phyloP scores from a whole-genome alignment of 495 filamentous ascomycete species.

The Neurospora intermedia region DNA sequence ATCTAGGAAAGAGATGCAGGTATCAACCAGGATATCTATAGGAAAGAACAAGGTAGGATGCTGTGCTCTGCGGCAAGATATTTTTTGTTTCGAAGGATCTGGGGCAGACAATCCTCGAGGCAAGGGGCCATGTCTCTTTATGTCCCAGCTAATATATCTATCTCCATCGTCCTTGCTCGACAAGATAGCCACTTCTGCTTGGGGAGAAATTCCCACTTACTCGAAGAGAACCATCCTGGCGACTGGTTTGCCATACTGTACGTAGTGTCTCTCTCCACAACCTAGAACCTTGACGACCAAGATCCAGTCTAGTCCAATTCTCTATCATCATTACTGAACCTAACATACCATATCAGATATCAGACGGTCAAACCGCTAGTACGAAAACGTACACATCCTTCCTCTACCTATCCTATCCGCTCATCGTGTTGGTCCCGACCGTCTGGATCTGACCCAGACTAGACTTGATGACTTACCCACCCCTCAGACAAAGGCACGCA shows the following conservation, averaged over 20 bases:
- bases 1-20: neutral
- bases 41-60: neutral
- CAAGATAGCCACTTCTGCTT: neutral
- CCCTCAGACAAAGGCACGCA: neutral
- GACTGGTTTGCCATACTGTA: neutral
- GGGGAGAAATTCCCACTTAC: neutral
- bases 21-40: neutral
- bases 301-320: neutral
- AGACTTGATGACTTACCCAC: neutral
- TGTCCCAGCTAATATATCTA: neutral
- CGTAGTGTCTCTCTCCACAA: neutral
- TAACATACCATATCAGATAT: neutral
- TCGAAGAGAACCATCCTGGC: neutral
- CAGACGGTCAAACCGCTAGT: neutral
- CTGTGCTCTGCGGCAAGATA: neutral
- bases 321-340: neutral
- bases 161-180: neutral
- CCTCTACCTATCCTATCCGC: neutral
- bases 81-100: neutral
- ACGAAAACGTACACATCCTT: neutral
- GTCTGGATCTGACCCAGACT: neutral
- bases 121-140: neutral
- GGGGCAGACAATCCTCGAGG: neutral
- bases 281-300: neutral
- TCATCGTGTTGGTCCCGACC: neutral